Conservation (phyloP, 768 basidiomycete genomes). For the Russula griseocarnosa region DNA sequence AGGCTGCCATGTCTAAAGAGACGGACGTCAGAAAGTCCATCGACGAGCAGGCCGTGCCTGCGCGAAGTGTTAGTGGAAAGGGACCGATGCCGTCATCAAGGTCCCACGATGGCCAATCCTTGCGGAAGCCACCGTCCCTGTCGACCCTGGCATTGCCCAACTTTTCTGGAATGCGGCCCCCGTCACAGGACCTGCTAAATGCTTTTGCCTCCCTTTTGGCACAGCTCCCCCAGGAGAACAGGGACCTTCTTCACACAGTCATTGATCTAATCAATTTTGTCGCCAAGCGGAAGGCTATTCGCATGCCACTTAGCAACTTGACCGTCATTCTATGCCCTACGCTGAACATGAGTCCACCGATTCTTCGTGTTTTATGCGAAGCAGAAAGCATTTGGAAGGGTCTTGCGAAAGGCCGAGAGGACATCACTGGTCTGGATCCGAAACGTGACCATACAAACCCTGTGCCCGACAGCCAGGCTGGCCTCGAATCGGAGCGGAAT, state of each 20-base stretch:
- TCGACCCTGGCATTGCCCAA: slow-evolving; percentile 74
- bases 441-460: slow-evolving; percentile 9
- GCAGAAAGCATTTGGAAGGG: slow-evolving; percentile 61
- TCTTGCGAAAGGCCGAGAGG: slow-evolving; percentile 28
- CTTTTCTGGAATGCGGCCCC: slow-evolving; percentile 55
- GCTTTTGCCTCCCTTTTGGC: slow-evolving; percentile 60
- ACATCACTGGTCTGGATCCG: neutral
- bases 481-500: slow-evolving; percentile 10
- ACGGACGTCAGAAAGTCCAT: slow-evolving; percentile 37
- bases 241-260: slow-evolving; percentile 79
- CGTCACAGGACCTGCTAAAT: slow-evolving; percentile 54
- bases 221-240: slow-evolving; percentile 73
- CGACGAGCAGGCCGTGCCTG: slow-evolving; percentile 16
- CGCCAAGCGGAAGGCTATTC: slow-evolving; percentile 65
- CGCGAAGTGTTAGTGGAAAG: slow-evolving; percentile 18
- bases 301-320: slow-evolving; percentile 91
- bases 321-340: slow-evolving; percentile 86
- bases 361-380: slow-evolving; percentile 72
- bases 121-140: slow-evolving; percentile 76
- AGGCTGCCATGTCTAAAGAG: slow-evolving; percentile 65
- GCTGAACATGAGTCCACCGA: slow-evolving; percentile 69
- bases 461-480: slow-evolving; percentile 2
- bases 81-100: slow-evolving; percentile 18
- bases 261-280: slow-evolving; percentile 76
- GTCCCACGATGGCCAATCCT: slow-evolving; percentile 35